Percentiles rank a stretch among this genome's conserved stretches.
Evolutionary conservation across 805 yeast genomes (phyloP).

Genomic region (Sugiyamaella smithiae): DNA sequence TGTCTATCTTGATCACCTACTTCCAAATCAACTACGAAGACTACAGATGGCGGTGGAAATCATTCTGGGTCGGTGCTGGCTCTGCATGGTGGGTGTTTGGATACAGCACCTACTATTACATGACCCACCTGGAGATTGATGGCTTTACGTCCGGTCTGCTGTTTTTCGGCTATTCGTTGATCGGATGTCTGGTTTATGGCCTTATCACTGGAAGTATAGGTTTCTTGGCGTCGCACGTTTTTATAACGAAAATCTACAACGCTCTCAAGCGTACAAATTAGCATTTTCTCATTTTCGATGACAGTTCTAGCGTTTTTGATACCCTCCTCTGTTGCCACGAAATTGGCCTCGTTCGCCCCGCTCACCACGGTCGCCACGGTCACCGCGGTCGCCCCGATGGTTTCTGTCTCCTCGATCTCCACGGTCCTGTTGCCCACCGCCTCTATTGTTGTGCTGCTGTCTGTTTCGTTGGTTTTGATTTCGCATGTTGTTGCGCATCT

Average conservation of each 20-base stretch:
- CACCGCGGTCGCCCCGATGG: slow-evolving; percentile 15
- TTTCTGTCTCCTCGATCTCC: slow-evolving; percentile 21
- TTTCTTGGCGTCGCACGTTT: slow-evolving; percentile 60
- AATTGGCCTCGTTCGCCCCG: neutral
- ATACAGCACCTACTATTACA: slow-evolving; percentile 62
- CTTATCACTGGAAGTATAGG: slow-evolving; percentile 76
- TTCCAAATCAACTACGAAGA: slow-evolving; percentile 54
- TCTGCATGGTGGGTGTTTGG: slow-evolving; percentile 67
- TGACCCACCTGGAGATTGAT: slow-evolving; percentile 59
- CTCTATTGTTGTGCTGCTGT: slow-evolving; percentile 10
- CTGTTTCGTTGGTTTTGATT: slow-evolving; percentile 20
- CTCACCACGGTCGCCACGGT: neutral
- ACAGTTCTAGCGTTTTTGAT: neutral
- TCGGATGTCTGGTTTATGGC: slow-evolving; percentile 61
- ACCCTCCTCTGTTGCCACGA: slow-evolving; percentile 1
- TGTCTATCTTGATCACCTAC: slow-evolving; percentile 67
- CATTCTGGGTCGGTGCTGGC: slow-evolving; percentile 67
- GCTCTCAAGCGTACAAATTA: slow-evolving; percentile 43
- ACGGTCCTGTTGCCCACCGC: slow-evolving; percentile 14
- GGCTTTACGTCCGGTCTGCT: slow-evolving; percentile 59
- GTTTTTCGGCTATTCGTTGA: slow-evolving; percentile 68
- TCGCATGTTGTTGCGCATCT: slow-evolving; percentile 28
- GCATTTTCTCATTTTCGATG: too few relatives aligned
- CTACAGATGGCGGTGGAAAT: slow-evolving; percentile 80
- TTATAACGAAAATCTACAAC: slow-evolving; percentile 60